Base-by-base conservation (phyloP, 2,329 filamentous ascomycete genomes). In the Xylaria sp. region DNA sequence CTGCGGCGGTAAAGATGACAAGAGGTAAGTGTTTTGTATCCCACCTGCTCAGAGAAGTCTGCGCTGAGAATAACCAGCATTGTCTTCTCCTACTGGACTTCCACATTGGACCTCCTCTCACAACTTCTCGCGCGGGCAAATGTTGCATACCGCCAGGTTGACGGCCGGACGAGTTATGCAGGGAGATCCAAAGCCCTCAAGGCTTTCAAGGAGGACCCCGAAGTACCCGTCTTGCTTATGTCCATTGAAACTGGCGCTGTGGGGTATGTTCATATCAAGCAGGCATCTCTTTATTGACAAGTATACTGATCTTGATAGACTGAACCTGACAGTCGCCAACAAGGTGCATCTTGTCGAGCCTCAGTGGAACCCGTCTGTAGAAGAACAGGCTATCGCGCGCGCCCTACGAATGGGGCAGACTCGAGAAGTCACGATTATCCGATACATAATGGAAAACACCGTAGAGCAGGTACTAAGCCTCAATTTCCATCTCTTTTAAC, bases 341-440 rank as follows among this genome's bases (percentile, higher is more conserved):
- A 67, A 71, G 23, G 76, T 79, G 1, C 77, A 80, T 58, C 63
- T 80, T 0, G 60, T 80, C 2, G 77, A 80, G 57, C 78, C 78
- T 0, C 75, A 79, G 20, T 80, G 78, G 78, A 80, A 78, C 45
- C 78, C 78, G 1, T 78, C 76, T 72, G 69, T 69, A 0, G 78
- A 80, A 58, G 71, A 74, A 4, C 78, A 80, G 65, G 78, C 78
- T 0, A 67, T 80, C 8, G 77, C 75, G 13, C 72, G 78, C 3
- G 75, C 77, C 0, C 73, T 78, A 55, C 66, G 78, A 20, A 75
- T 79, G 15, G 77, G 77, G 0, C 77, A 79, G 64, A 65, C 36
- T 30, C 57, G 58, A 34, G 15, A 41, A 30, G 68, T 70, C 9
- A 70, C 45, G 6, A 59, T 65, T 5, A 32, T 62, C 20, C 55